Percentiles rank a stretch among this genome's conserved stretches.
These are phyloP conservation scores for Paraglomus brasilianum DNA, from an alignment of 192 early-diverging fungal genomes.

Conservation along the genomic window DNA sequence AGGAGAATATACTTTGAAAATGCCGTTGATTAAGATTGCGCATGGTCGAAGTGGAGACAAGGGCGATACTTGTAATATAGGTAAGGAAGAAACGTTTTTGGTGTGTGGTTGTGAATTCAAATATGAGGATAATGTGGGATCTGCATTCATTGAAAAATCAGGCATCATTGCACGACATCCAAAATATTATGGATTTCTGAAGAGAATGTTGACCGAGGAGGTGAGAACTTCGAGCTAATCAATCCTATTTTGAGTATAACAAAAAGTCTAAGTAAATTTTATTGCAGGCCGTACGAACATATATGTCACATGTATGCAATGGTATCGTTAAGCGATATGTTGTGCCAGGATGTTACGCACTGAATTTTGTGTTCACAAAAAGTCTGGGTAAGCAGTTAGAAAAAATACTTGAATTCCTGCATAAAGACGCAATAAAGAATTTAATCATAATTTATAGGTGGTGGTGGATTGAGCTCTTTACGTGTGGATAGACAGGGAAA, in stretches of 20 bases:
- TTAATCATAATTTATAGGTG: conserved; percentile 39
- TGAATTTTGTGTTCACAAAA: conserved; percentile 67
- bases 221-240: background rate
- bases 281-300: conserved; percentile 41
- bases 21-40: conserved; percentile 56
- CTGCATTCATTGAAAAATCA: background rate
- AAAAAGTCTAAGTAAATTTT: background rate
- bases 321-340: conserved; percentile 62
- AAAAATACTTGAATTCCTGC: background rate
- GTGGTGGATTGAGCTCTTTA: conserved; percentile 61
- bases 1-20: conserved; percentile 35
- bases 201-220: conserved; percentile 52
- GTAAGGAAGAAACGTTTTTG: background rate
- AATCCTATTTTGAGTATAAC: no score
- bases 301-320: conserved; percentile 59
- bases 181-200: conserved; percentile 53
- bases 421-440: no score
- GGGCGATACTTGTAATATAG: conserved; percentile 59
- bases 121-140: background rate
- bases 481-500: conserved; percentile 66
- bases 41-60: conserved; percentile 67
- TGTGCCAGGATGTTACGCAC: conserved; percentile 50
- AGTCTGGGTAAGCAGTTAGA: conserved; percentile 45
- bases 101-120: background rate
- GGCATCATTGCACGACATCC: conserved; percentile 60